Evolutionary conservation across 345 rosid species (phyloP).

Genomic region (Aquilaria yunnanensis): DNA sequence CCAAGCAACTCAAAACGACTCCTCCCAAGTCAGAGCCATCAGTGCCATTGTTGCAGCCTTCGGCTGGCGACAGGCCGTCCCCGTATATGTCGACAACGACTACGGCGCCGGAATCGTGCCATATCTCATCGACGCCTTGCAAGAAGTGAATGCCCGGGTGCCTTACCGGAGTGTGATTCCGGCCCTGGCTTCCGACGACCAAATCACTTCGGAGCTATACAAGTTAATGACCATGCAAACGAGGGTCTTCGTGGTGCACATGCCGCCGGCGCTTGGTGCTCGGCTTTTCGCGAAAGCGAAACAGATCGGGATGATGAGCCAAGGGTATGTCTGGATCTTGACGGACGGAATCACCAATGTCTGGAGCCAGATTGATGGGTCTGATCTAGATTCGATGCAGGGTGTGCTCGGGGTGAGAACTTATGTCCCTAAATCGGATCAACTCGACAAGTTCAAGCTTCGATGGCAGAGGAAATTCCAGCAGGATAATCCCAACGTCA

Average conservation of each 20-base stretch:
- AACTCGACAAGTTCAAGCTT: slow-evolving; percentile 11
- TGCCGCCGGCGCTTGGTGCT: slow-evolving; percentile 16
- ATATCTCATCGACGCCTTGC: too few relatives aligned
- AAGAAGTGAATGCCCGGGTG: too few relatives aligned
- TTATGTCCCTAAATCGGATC: slow-evolving; percentile 10
- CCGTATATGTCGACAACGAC: too few relatives aligned
- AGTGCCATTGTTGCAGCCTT: too few relatives aligned
- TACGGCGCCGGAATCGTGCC: too few relatives aligned
- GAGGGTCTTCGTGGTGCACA: neutral
- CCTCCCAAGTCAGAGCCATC: too few relatives aligned
- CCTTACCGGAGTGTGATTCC: too few relatives aligned
- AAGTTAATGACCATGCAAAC: too few relatives aligned
- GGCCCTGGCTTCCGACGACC: too few relatives aligned
- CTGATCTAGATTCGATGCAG: slow-evolving; percentile 19
- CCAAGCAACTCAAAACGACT: too few relatives aligned
- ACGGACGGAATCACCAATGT: slow-evolving; percentile 21
- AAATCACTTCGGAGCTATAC: too few relatives aligned
- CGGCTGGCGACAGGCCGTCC: too few relatives aligned
- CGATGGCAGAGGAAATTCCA: slow-evolving; percentile 14
- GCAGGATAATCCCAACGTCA: slow-evolving; percentile 17
- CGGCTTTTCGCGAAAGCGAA: slow-evolving; percentile 26
- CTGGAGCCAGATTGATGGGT: slow-evolving; percentile 14
- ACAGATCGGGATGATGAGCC: slow-evolving; percentile 24
- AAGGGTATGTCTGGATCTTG: slow-evolving; percentile 28
- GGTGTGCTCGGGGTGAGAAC: slow-evolving; percentile 25